Conservation (phyloP, 176 grass and related monocot species). For the Bolboschoenus planiculmis region DNA sequence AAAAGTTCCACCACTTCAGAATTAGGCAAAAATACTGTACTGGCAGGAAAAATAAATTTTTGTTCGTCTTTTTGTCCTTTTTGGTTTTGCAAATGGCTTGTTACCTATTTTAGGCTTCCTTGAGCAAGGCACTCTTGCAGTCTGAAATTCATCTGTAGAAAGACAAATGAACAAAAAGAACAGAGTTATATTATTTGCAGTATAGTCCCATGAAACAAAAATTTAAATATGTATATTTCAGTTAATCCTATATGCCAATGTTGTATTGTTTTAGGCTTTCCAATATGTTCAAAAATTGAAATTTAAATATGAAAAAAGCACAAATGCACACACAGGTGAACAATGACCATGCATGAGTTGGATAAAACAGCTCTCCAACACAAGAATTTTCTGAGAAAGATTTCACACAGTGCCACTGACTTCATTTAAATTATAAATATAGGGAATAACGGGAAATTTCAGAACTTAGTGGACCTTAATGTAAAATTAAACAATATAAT, state of each 20-base stretch:
- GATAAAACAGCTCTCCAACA: not conserved
- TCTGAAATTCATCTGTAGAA: constrained; percentile 84
- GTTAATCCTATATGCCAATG: not conserved
- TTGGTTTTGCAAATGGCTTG: not conserved
- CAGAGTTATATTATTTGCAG: not conserved
- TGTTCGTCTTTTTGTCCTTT: not conserved
- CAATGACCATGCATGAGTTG: not conserved
- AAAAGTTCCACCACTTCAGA: not conserved
- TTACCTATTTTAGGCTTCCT: constrained; percentile 87
- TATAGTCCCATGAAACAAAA: not conserved
- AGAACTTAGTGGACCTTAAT: not conserved
- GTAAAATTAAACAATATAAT: not conserved
- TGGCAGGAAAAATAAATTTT: not conserved
- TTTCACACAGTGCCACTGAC: not conserved
- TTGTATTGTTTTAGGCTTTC: not conserved
- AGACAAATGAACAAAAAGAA: not conserved
- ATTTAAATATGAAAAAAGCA: not conserved
- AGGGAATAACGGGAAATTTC: not conserved
- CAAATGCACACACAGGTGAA: not conserved
- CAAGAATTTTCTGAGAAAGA: not conserved
- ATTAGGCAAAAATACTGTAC: not conserved
- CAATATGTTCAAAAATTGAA: not conserved
- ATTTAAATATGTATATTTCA: not conserved
- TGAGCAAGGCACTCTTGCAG: constrained; percentile 54
- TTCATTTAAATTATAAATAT: not conserved